A percentile compares a stretch with the other conserved stretches of the same genome.
These are phyloP conservation scores for Mortierella alpina DNA, from an alignment of 192 early-diverging fungal genomes.

Conservation along the genomic window DNA sequence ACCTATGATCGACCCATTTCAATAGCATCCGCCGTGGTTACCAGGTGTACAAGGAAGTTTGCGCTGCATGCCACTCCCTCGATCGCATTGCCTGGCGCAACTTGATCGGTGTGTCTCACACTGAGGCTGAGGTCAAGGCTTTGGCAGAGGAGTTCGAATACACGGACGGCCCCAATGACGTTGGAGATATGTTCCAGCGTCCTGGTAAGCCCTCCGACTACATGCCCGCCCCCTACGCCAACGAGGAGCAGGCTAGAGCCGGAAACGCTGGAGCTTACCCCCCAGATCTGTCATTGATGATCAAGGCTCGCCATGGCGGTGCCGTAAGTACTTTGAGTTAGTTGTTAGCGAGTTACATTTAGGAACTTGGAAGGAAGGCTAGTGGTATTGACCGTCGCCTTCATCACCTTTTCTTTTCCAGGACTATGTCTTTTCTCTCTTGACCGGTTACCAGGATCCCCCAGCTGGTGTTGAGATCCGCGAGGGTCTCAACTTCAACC, in stretches of 20 bases:
- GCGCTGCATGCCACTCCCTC: conserved; percentile 96
- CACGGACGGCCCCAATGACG: conserved; percentile 92
- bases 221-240: conserved; percentile 91
- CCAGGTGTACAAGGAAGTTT: conserved; percentile 99
- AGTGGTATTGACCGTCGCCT: not conserved
- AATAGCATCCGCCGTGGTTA: conserved; percentile 95
- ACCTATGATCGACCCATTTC: not conserved
- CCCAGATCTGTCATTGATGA: conserved; percentile 95
- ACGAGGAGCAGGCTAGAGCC: conserved; percentile 96
- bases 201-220: conserved; percentile 95
- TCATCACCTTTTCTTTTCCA: conserved; percentile 27
- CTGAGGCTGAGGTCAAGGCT: conserved; percentile 91
- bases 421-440: conserved; percentile 95
- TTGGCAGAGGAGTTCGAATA: conserved; percentile 95
- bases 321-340: conserved; percentile 59
- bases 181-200: conserved; percentile 91
- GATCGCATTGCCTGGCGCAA: conserved; percentile 95
- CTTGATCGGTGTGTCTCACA: conserved; percentile 94
- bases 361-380: not conserved
- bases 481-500: conserved; percentile 98
- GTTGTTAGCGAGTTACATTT: not conserved
- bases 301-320: conserved; percentile 94
- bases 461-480: conserved; percentile 93
- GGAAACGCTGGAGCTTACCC: conserved; percentile 96
- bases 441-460: conserved; percentile 94